Base-by-base conservation (phyloP, 1,139 yeast genomes). In the Debaryomycetaceae sp. region DNA sequence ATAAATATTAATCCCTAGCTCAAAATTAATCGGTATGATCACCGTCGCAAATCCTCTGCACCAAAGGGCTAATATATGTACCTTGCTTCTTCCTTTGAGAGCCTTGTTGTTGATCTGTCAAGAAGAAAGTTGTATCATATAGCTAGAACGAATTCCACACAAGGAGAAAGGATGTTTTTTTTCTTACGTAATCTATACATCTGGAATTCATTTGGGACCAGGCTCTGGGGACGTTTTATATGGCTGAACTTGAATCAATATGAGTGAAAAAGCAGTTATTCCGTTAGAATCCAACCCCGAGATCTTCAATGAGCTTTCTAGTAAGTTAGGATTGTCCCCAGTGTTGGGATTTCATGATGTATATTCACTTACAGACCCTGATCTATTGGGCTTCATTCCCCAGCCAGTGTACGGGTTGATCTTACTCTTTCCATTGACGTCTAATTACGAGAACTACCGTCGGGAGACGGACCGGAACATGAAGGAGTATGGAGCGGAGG, bases 231-330 rank as follows among this genome's bases (percentile, higher is more conserved):
- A 17, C 20, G 20, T 17, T 17, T 17, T 17, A 17, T 17, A 4
- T 17, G 20, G 20, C 20, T 17, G 20, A 17, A 17, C 4, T 17
- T 17, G 20, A 17, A 4, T 24, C 9, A 41, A 36, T 39, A 62
- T 40, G 44, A 31, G 45, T 17, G 43, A 41, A 35, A 56, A 48
- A 47, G 46, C 59, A 47, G 91, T 89, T 36, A 84, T 89, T 11
- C 98, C 99, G 2, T 69, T 93, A 38, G 99, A 93, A 62, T 87
- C 95, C 11, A 89, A 90, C 55, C 99, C 99, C 0, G 85, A 76
- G 17, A 82, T 93, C 6, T 90, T 93, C 68, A 80, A 87, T n/a
- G 72, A 70, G 1, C 81, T 89, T 53, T 85, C 91, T 2, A 73
- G 69, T 38, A 73, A 75, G 36, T 60, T 93, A 40, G 98, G 98